phyloP scores from a whole-genome alignment of 2,329 filamentous ascomycete species.

The Ophiocordyceps robertsii region DNA sequence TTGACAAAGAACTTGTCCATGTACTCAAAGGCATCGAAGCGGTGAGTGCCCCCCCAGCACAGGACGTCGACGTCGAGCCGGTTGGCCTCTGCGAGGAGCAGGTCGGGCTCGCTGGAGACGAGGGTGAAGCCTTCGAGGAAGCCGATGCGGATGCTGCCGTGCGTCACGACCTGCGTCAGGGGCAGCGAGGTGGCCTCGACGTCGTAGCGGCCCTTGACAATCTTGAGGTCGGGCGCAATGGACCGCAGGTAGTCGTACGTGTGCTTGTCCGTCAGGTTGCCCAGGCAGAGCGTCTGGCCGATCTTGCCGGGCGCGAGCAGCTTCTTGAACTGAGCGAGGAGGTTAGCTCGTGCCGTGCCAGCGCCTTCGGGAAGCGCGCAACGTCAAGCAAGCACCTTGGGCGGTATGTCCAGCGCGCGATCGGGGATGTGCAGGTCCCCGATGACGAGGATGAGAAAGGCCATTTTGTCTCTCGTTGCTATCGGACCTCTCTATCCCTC shows the following conservation, averaged over 20 bases:
- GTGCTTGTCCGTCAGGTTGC: slow-evolving; percentile 66
- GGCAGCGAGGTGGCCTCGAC: slow-evolving; percentile 53
- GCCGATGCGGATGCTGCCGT: slow-evolving; percentile 51
- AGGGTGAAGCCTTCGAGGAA: slow-evolving; percentile 58
- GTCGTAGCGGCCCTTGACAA: slow-evolving; percentile 54
- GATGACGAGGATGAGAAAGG: slow-evolving; percentile 81
- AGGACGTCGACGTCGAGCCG: slow-evolving; percentile 55
- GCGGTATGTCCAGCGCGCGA: slow-evolving; percentile 77
- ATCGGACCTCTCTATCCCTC: not conserved
- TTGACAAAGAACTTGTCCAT: slow-evolving; percentile 66
- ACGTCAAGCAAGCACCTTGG: slow-evolving; percentile 48
- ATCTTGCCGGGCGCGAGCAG: slow-evolving; percentile 75
- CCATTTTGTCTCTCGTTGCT: slow-evolving; percentile 34
- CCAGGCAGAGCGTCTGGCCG: slow-evolving; percentile 66
- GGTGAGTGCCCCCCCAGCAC: slow-evolving; percentile 55
- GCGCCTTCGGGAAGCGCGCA: not conserved
- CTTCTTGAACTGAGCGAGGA: slow-evolving; percentile 56
- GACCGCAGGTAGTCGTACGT: slow-evolving; percentile 71
- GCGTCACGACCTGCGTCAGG: slow-evolving; percentile 51
- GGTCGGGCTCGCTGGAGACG: slow-evolving; percentile 52
- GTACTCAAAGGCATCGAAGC: slow-evolving; percentile 59
- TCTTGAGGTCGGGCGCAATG: slow-evolving; percentile 59
- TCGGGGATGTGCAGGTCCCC: slow-evolving; percentile 92
- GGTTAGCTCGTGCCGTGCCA: not conserved
- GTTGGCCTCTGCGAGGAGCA: slow-evolving; percentile 54